Conservation (phyloP, 257 asterid genomes). For the Nicotiana otophora region DNA sequence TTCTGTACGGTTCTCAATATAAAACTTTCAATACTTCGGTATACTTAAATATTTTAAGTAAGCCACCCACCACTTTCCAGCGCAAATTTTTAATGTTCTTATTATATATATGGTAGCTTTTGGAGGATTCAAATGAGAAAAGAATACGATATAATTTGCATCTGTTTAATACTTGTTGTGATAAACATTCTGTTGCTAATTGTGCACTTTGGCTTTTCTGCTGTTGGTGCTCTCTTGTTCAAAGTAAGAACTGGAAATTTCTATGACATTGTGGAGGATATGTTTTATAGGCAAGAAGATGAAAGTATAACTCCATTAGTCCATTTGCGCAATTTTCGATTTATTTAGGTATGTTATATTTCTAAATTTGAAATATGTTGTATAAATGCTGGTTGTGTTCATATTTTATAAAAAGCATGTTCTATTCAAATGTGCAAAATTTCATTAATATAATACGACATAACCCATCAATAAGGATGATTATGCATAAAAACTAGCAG, state of each 20-base stretch:
- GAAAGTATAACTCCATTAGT: conserved; percentile 45
- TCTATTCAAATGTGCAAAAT: no score
- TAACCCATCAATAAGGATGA: no score
- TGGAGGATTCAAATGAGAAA: conserved; percentile 89
- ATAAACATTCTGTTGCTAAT: conserved; percentile 52
- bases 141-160: conserved; percentile 65
- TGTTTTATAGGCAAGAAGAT: conserved; percentile 37
- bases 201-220: conserved; percentile 81
- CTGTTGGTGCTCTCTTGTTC: conserved; percentile 86
- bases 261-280: conserved; percentile 66
- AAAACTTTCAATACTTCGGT: no score
- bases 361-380: conserved; percentile 1
- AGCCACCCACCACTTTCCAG: no score
- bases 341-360: background rate
- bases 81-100: conserved; percentile 4
- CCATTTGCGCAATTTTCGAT: conserved; percentile 14
- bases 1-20: no score
- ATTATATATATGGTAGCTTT: conserved; percentile 75
- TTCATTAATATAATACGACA: no score
- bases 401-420: background rate
- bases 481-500: no score
- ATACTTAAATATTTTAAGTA: no score
- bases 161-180: conserved; percentile 44
- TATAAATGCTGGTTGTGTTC: background rate
- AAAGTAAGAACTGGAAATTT: conserved; percentile 77